Evolutionary conservation across 352 stramenopile genomes (phyloP).

Genomic region (Pythium apleroticum): DNA sequence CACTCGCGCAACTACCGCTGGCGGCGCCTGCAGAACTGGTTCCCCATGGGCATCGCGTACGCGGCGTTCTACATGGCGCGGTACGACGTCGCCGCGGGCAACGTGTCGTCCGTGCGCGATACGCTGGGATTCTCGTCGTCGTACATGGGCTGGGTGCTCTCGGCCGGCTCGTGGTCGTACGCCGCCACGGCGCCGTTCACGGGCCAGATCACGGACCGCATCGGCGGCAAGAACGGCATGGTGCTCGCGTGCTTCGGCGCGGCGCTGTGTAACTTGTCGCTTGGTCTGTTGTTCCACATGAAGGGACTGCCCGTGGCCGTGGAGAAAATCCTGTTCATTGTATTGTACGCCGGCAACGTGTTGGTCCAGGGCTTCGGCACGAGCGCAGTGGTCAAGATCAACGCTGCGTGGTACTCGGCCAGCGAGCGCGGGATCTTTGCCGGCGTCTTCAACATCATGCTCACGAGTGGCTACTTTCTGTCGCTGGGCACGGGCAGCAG

Average conservation of each 20-base stretch:
- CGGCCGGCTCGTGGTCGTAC: conserved; percentile 70
- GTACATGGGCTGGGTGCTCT: conserved; percentile 80
- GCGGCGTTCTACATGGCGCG: conserved; percentile 79
- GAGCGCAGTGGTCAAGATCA: conserved; percentile 85
- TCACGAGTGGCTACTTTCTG: conserved; percentile 75
- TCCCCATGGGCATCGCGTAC: conserved; percentile 74
- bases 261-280: conserved; percentile 59
- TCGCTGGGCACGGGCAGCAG: conserved; percentile 60
- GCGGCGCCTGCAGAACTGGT: conserved; percentile 72
- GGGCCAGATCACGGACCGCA: conserved; percentile 68
- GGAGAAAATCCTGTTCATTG: conserved; percentile 48
- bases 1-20: conserved; percentile 64
- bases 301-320: conserved; percentile 29
- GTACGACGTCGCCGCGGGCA: conserved; percentile 72
- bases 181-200: conserved; percentile 68
- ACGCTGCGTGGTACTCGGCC: conserved; percentile 65
- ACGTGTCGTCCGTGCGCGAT: conserved; percentile 55
- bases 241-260: conserved; percentile 63
- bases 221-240: conserved; percentile 70
- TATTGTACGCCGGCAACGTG: conserved; percentile 66
- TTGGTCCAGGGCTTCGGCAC: conserved; percentile 78
- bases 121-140: conserved; percentile 57
- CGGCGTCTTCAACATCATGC: conserved; percentile 77
- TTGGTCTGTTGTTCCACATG: conserved; percentile 54
- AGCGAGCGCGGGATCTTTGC: conserved; percentile 70